phyloP scores from a whole-genome alignment of 176 grass and related monocot genomes.

The Oryza officinalis region DNA sequence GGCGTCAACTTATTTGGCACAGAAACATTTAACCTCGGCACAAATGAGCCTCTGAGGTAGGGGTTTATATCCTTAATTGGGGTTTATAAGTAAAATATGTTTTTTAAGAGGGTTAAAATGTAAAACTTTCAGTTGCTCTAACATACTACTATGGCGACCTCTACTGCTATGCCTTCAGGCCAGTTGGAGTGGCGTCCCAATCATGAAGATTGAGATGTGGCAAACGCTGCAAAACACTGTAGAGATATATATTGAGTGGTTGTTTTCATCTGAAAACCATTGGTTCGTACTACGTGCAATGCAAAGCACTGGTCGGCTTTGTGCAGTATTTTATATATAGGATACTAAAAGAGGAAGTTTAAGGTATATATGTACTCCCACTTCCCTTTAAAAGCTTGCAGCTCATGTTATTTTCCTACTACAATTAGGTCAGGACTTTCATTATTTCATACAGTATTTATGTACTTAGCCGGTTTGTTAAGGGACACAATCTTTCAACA shows the following conservation, averaged over 20 bases:
- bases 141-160: no score
- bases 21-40: no score
- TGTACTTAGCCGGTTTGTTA: neutral
- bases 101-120: no score
- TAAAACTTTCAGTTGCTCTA: no score
- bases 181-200: neutral
- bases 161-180: neutral
- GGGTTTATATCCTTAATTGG: no score
- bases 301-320: no score
- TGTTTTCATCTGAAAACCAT: neutral
- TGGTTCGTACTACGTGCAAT: no score
- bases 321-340: no score
- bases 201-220: neutral
- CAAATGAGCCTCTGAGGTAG: no score
- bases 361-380: neutral
- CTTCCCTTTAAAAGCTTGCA: neutral
- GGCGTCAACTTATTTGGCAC: no score
- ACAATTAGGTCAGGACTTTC: neutral
- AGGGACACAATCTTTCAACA: neutral
- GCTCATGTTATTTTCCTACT: neutral
- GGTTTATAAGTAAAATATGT: no score
- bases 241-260: neutral
- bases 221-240: neutral
- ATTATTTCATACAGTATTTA: neutral
- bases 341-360: neutral